A percentile compares a stretch with the other conserved stretches of the same genome.
Evolutionary conservation across 2,329 filamentous ascomycete genomes (phyloP).

Genomic region (Gyromitra esculenta): DNA sequence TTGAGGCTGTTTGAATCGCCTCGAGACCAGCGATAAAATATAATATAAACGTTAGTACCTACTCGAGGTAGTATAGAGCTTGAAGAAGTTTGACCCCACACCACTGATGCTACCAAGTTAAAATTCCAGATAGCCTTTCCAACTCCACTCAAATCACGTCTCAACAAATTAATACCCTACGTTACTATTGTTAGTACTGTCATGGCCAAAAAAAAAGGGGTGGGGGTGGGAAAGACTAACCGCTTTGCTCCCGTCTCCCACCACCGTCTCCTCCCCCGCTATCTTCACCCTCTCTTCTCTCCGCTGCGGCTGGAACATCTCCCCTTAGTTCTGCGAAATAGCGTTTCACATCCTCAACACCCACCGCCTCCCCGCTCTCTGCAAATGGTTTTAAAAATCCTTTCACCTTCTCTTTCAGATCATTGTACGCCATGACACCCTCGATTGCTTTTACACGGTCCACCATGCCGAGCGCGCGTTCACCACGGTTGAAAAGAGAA

Average conservation of each 20-base stretch:
- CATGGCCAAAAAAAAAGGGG: neutral
- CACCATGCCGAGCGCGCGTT: conserved; percentile 88
- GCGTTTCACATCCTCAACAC: conserved; percentile 93
- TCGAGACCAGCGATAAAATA: neutral
- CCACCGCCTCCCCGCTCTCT: conserved; percentile 85
- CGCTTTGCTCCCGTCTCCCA: conserved; percentile 64
- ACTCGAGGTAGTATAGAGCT: neutral
- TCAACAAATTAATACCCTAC: conserved; percentile 21
- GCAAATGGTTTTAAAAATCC: conserved; percentile 93
- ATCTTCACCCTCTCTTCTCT: neutral
- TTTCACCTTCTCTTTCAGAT: conserved; percentile 94
- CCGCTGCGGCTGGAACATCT: conserved; percentile 68
- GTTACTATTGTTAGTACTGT: neutral
- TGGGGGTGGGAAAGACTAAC: conserved; percentile 13
- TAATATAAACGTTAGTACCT: neutral
- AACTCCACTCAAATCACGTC: neutral
- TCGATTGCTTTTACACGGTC: conserved; percentile 94
- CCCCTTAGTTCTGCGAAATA: conserved; percentile 96
- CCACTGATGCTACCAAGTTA: neutral
- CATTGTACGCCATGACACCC: conserved; percentile 97
- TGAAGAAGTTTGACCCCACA: neutral
- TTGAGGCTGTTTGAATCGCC: neutral
- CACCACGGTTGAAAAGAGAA: conserved; percentile 87
- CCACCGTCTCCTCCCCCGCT: conserved; percentile 68
- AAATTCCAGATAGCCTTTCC: neutral